Conservation (phyloP, 2,329 filamentous ascomycete genomes). For the Alternaria rosae region DNA sequence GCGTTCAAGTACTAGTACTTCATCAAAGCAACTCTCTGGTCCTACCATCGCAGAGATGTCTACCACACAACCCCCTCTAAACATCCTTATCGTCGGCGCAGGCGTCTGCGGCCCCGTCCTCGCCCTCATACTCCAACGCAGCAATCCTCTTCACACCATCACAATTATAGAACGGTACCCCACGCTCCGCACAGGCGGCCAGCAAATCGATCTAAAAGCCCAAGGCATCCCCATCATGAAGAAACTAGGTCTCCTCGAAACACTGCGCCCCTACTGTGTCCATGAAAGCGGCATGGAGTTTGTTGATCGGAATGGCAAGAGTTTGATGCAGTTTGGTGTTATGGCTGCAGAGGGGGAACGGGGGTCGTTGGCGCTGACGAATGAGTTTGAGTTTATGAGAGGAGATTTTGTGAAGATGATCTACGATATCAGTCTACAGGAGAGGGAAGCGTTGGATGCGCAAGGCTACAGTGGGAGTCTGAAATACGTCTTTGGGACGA, state of each 20-base stretch:
- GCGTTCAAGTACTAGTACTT: not conserved
- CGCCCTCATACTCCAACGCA: conserved; percentile 59
- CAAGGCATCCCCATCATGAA: conserved; percentile 52
- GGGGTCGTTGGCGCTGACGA: conserved; percentile 29
- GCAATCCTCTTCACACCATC: conserved; percentile 46
- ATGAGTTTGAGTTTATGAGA: conserved; percentile 44
- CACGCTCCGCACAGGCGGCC: conserved; percentile 54
- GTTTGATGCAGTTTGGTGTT: conserved; percentile 24
- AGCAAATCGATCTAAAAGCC: conserved; percentile 57
- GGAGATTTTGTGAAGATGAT: conserved; percentile 47
- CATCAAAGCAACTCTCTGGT: not conserved
- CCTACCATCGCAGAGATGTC: not conserved
- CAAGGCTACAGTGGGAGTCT: conserved; percentile 17
- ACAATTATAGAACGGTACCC: conserved; percentile 55
- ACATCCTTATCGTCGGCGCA: conserved; percentile 41
- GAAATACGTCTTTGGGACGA: conserved; percentile 21
- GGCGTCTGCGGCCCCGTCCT: conserved; percentile 49
- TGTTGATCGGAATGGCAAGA: conserved; percentile 35
- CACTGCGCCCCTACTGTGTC: conserved; percentile 43
- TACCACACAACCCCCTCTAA: conserved; percentile 14
- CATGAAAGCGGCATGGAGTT: conserved; percentile 51
- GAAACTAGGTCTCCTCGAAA: conserved; percentile 50
- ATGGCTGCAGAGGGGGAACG: conserved; percentile 51
- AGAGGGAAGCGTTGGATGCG: conserved; percentile 18
- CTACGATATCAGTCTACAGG: conserved; percentile 20